These are phyloP conservation scores for Pseudozyma thailandica DNA, from an alignment of 1,284 basidiomycete genomes.

Conservation along the genomic window DNA sequence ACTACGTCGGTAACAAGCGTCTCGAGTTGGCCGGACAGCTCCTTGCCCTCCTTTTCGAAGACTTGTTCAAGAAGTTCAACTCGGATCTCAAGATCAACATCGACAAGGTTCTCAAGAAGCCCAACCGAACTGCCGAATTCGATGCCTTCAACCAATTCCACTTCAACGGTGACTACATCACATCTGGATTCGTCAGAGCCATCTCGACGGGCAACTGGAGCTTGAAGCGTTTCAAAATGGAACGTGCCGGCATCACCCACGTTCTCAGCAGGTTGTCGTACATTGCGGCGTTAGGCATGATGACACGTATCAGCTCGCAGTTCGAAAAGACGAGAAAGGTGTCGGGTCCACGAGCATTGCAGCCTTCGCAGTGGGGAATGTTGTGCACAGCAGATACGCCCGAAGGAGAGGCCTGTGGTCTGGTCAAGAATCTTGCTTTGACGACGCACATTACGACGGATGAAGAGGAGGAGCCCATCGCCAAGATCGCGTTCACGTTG, in stretches of 20 bases:
- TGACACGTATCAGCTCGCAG: slow-evolving; percentile 98
- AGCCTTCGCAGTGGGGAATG: slow-evolving; percentile 99
- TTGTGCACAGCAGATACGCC: slow-evolving; percentile 98
- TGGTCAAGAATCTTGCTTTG: slow-evolving; percentile 97
- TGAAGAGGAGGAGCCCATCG: slow-evolving; percentile 94
- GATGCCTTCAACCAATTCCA: slow-evolving; percentile 95
- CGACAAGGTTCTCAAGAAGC: slow-evolving; percentile 98
- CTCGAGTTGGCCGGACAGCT: slow-evolving; percentile 97
- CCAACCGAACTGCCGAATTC: slow-evolving; percentile 91
- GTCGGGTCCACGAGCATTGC: slow-evolving; percentile 93
- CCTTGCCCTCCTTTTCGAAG: slow-evolving; percentile 92
- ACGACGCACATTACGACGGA: slow-evolving; percentile 99
- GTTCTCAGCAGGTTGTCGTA: slow-evolving; percentile 94
- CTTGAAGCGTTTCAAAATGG: slow-evolving; percentile 99
- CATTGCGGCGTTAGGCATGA: slow-evolving; percentile 99
- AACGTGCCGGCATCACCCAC: slow-evolving; percentile 98
- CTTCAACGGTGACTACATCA: slow-evolving; percentile 87
- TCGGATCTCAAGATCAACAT: slow-evolving; percentile 94
- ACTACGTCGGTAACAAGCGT: slow-evolving; percentile 99
- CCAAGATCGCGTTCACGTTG: slow-evolving; percentile 88
- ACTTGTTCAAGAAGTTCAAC: slow-evolving; percentile 99
- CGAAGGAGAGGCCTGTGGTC: slow-evolving; percentile 98
- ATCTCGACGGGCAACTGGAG: slow-evolving; percentile 99
- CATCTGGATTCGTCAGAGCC: slow-evolving; percentile 93
- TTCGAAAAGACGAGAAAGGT: slow-evolving; percentile 99